Percentiles rank a stretch among this genome's conserved stretches.
Conservation (phyloP, 305 asterid genomes). For the Nicotiana rustica region DNA sequence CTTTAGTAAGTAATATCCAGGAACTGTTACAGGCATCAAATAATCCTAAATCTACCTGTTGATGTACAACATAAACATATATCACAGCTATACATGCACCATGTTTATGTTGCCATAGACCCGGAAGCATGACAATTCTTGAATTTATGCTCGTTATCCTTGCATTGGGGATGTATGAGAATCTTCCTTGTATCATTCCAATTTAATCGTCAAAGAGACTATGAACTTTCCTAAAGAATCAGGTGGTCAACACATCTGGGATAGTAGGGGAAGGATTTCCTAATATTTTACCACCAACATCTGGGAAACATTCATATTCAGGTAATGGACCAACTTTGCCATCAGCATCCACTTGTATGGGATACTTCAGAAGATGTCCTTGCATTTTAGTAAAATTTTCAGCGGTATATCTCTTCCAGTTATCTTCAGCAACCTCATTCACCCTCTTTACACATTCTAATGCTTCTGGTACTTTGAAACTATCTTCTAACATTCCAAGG, state of each 20-base stretch:
- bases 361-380: conserved; percentile 92
- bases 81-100: background rate
- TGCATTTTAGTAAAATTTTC: conserved; percentile 54
- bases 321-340: conserved; percentile 72
- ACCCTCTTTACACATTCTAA: conserved; percentile 73
- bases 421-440: conserved; percentile 70
- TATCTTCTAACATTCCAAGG: conserved; percentile 61
- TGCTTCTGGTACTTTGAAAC: conserved; percentile 63
- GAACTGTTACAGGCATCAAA: background rate
- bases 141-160: background rate
- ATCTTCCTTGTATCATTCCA: conserved; percentile 1
- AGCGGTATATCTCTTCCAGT: conserved; percentile 66
- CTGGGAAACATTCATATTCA: conserved; percentile 78
- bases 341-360: conserved; percentile 63
- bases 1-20: background rate
- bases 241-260: conserved; percentile 83
- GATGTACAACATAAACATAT: conserved; percentile 9
- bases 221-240: conserved; percentile 24
- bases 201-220: background rate
- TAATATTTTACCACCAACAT: conserved; percentile 80
- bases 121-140: background rate
- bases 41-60: background rate
- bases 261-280: conserved; percentile 69
- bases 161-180: background rate
- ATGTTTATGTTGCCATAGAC: background rate